Base-by-base conservation (phyloP, 768 basidiomycete genomes). In the Phylloporus sp. region DNA sequence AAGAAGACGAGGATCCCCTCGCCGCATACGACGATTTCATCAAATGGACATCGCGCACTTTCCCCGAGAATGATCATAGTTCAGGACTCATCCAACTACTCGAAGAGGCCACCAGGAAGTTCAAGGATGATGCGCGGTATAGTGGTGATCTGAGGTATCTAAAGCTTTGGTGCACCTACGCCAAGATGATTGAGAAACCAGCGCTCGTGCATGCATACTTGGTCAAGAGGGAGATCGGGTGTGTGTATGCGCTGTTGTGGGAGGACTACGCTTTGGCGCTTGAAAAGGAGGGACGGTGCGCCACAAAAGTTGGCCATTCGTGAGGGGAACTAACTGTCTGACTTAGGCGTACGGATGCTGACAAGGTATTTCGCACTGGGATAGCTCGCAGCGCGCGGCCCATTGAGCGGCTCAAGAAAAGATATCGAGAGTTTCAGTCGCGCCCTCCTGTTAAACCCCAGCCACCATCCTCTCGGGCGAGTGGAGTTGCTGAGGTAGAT, bases 121-220 rank as follows among this genome's bases (percentile, higher is more conserved):
- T 97, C 69, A 82, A 86, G 57, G 77, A 81, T 24, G 95, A 98
- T 65, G 74, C 79, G n/a, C 71, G 83, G 13, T 98, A 97, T 70
- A 86, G 82, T 67, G 84, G 82, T 46, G 95, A 98, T 73, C 71
- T 92, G 45, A 80, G 95, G 36, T 97, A 97, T 70, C 76, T 97
- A 44, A 91, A 92, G 66, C 69, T 97, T 18, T 99, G 97, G 97
- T 80, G 85, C 20, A 76, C 88, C 44, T 94, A 95, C 66, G 87
- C 94, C 10, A 81, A 81, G 48, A 80, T 88, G 61, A 81, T 91
- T 48, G 86, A 93, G 60, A 79, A 81, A 59, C 75, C 85, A 4
- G 76, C 78, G 16, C 79, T 78, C 31, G 79, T 84, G 29, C 97
- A 91, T 70, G 80, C 81, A 24, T 85, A 83, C 68, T 70, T 94